Percentiles rank a stretch among this genome's conserved stretches.
Conservation (phyloP, 1,284 basidiomycete species). For the Malassezia obtusa region DNA sequence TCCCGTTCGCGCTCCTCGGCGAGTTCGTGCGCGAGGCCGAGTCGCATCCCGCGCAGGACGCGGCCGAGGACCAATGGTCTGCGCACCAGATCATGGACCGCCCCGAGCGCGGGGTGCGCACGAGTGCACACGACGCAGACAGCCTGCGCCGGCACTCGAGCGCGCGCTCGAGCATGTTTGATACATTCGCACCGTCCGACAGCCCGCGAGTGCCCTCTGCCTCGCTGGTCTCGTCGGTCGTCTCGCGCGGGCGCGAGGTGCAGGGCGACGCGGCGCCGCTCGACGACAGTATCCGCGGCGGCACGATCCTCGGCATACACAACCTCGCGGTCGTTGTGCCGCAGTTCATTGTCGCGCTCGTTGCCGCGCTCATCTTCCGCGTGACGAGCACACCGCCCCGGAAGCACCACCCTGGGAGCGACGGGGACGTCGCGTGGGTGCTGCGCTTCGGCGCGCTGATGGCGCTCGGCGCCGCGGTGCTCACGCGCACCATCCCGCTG, state of each 20-base stretch:
- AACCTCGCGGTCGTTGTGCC: conserved; percentile 30
- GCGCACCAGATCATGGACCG: conserved; percentile 17
- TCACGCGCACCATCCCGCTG: conserved; percentile 30
- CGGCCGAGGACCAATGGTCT: conserved; percentile 24
- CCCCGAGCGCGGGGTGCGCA: neutral
- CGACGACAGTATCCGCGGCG: conserved; percentile 54
- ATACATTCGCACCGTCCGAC: conserved; percentile 6
- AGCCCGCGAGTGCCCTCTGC: neutral
- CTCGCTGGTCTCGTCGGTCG: conserved; percentile 11
- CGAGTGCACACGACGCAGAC: neutral
- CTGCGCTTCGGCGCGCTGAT: conserved; percentile 73
- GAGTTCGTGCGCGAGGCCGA: conserved; percentile 41
- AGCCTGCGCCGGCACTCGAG: neutral
- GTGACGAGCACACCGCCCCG: conserved; percentile 46
- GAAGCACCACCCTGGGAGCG: conserved; percentile 32
- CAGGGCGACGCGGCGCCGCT: neutral
- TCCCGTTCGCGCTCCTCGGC: conserved; percentile 43
- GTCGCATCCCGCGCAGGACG: conserved; percentile 22
- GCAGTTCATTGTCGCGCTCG: conserved; percentile 60
- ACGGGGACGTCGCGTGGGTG: conserved; percentile 65
- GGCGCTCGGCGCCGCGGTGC: conserved; percentile 35
- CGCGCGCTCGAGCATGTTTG: too few species aligned
- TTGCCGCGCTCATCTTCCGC: conserved; percentile 76
- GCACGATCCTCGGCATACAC: conserved; percentile 90
- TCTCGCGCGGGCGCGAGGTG: conserved; percentile 18